Percentiles rank a stretch among this genome's conserved stretches.
Conservation (phyloP, 208 protist species). For the Trypanosomatidae sp. region DNA sequence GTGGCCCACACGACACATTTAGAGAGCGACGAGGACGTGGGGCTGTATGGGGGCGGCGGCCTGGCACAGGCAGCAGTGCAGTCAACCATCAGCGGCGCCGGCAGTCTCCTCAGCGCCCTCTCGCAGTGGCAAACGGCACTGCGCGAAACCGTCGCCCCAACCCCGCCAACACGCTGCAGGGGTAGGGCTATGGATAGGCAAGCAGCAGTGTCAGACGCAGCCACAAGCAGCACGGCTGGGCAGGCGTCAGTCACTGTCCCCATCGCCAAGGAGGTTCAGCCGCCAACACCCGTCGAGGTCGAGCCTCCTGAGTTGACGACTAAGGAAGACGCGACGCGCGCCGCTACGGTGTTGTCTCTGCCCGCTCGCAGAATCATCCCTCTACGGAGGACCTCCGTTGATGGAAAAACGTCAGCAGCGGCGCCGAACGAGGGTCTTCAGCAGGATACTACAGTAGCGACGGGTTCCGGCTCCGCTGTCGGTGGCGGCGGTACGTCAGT, state of each 20-base stretch:
- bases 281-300: neutral
- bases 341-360: neutral
- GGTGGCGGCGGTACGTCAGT: neutral
- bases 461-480: neutral
- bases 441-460: neutral
- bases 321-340: neutral
- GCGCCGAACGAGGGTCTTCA: neutral
- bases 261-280: neutral
- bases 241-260: neutral
- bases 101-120: conserved; percentile 40
- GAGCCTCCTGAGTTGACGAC: neutral
- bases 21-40: neutral
- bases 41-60: neutral
- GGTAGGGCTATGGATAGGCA: neutral
- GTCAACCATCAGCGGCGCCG: conserved; percentile 4
- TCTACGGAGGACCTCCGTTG: neutral
- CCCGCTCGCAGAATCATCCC: neutral
- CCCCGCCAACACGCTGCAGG: conserved; percentile 20
- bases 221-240: too few species aligned
- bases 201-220: neutral
- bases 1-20: neutral
- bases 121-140: conserved; percentile 37
- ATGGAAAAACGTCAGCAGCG: neutral
- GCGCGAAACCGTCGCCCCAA: conserved; percentile 31
- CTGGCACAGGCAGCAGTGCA: conserved; percentile 7